These are phyloP conservation scores for Geoglossum glabrum DNA, from an alignment of 495 filamentous ascomycete genomes.

Conservation along the genomic window DNA sequence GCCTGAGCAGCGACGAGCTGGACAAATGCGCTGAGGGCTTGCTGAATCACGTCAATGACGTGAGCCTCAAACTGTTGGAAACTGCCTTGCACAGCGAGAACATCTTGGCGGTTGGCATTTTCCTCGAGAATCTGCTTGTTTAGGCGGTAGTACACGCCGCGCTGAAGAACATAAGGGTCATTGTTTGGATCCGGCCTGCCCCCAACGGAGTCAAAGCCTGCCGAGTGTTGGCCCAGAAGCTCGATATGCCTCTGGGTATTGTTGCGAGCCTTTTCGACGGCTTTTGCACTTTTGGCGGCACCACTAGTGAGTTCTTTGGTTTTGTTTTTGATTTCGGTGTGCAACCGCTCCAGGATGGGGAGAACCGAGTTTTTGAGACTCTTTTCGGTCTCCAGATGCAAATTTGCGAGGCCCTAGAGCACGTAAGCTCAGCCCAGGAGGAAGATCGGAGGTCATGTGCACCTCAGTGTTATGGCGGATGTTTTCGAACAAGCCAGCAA, in stretches of 20 bases:
- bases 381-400: constrained; percentile 75
- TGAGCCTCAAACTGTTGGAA: constrained; percentile 80
- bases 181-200: constrained; percentile 43
- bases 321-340: constrained; percentile 92
- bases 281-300: constrained; percentile 72
- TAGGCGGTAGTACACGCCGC: constrained; percentile 62
- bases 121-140: constrained; percentile 85
- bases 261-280: constrained; percentile 73
- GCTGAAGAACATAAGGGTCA: constrained; percentile 76
- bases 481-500: constrained; percentile 81
- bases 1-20: constrained; percentile 55
- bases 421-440: background rate
- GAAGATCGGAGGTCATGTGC: constrained; percentile 5
- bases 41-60: constrained; percentile 63
- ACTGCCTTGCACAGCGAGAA: constrained; percentile 70
- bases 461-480: constrained; percentile 79
- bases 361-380: constrained; percentile 63
- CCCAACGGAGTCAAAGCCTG: constrained; percentile 48
- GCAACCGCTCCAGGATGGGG: constrained; percentile 72
- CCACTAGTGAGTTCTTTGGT: constrained; percentile 66
- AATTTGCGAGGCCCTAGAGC: constrained; percentile 52
- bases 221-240: constrained; percentile 66
- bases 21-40: constrained; percentile 60
- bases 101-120: constrained; percentile 81
- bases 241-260: constrained; percentile 90